Conservation (phyloP, 2,329 filamentous ascomycete genomes). For the Sporothrix pallida region DNA sequence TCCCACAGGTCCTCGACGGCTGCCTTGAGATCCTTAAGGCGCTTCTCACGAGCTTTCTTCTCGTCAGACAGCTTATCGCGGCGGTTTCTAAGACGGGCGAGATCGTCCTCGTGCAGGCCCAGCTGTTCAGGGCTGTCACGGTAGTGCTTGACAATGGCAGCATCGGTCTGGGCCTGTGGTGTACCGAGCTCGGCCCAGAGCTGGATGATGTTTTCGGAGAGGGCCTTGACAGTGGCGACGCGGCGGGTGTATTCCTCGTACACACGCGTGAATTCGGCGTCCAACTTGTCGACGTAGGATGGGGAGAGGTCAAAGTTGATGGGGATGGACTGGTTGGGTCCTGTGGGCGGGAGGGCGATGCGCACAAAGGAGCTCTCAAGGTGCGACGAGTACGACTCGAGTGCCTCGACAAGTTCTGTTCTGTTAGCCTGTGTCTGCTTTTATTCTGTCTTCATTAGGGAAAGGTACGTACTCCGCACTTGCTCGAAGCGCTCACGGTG, state of each 20-base stretch:
- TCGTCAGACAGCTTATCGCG: slow-evolving; percentile 86
- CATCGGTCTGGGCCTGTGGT: slow-evolving; percentile 90
- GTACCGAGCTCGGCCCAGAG: slow-evolving; percentile 96
- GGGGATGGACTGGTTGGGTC: slow-evolving; percentile 75
- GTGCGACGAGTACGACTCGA: slow-evolving; percentile 95
- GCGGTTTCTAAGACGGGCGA: slow-evolving; percentile 72
- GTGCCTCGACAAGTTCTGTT: slow-evolving; percentile 85
- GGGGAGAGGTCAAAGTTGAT: slow-evolving; percentile 91
- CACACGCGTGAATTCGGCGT: slow-evolving; percentile 89
- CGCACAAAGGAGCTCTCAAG: slow-evolving; percentile 88
- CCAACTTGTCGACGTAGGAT: slow-evolving; percentile 82
- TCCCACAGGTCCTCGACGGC: slow-evolving; percentile 90
- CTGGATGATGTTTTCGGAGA: slow-evolving; percentile 85
- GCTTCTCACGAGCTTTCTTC: slow-evolving; percentile 82
- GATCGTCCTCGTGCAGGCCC: slow-evolving; percentile 86
- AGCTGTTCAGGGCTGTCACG: slow-evolving; percentile 92
- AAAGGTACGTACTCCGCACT: slow-evolving; percentile 76
- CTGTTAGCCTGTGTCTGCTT: neutral
- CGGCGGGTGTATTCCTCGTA: slow-evolving; percentile 96
- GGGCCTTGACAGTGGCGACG: slow-evolving; percentile 72
- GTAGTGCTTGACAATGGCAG: slow-evolving; percentile 84
- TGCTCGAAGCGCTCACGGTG: slow-evolving; percentile 94
- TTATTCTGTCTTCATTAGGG: neutral
- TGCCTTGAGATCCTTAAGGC: slow-evolving; percentile 72
- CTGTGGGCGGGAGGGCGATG: slow-evolving; percentile 82